Base-by-base conservation (phyloP, 306 rosid genomes). In the Glycyrrhiza uralensis region DNA sequence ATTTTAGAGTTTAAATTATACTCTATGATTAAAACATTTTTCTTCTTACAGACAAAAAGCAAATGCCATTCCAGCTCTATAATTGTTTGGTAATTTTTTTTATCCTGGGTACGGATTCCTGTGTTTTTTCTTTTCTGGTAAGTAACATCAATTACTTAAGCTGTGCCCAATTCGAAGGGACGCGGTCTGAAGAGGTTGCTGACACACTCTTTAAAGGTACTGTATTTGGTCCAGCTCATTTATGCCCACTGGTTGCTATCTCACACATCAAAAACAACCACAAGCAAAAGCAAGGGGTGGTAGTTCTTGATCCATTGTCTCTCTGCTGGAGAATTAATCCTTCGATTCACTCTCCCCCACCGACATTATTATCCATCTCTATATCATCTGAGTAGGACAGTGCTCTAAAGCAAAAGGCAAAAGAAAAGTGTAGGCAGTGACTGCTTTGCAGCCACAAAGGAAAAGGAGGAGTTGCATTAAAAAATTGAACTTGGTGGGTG, bases 161-260 rank as follows among this genome's bases (percentile, higher is more conserved):
- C 38, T 12, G 13, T 33, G 50, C 10, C 24, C 26, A 63, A 78
- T 63, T 7, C n/a, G 13, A 63, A 20, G 2, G 10, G 38, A 71
- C 78, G 62, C 71, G 77, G 57, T 60, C 23, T 41, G 28, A 66
- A 58, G 44, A 15, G 38, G 11, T 39, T 35, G 74, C 69, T 26
- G 49, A 14, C 75, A 15, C 55, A 57, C 54, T 55, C 58, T 60
- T 55, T 7, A 23, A 75, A 71, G 57, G 41, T 18, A 18, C 56
- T 4, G 58, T 1, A 61, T 15, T 51, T 6, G 62, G 28, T 80
- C 78, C 91, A 87, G 83, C 87, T 84, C 82, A 82, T 66, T 26
- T 32, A 33, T 46, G 57, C 58, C 51, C 5, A 4, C n/a, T 46
- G 8, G 72, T 32, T 14, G 24, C 14, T 44, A 63, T 65, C 38